A percentile compares a stretch with the other conserved stretches of the same genome.
phyloP scores from a whole-genome alignment of 1,284 basidiomycete species.

The Papiliotrema nemorosa region DNA sequence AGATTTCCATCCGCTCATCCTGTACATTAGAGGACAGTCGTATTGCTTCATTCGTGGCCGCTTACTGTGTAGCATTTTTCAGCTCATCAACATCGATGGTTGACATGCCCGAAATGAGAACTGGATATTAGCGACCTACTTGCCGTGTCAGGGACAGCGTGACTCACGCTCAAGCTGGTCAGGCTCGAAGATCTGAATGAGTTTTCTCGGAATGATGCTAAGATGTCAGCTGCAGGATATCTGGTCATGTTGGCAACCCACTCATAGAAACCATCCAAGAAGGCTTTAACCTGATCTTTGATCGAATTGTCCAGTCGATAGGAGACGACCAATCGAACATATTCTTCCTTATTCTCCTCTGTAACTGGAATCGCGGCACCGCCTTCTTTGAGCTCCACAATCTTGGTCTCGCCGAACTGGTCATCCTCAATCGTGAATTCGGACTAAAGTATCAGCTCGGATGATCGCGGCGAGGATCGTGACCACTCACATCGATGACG shows the following conservation, averaged over 20 bases:
- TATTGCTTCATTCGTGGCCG: neutral
- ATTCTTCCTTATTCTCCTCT: conserved; percentile 94
- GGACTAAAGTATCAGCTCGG: conserved; percentile 26
- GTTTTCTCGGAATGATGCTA: conserved; percentile 47
- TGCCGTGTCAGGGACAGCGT: conserved; percentile 16
- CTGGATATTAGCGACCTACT: conserved; percentile 27
- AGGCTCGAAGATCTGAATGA: conserved; percentile 76
- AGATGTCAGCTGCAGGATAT: conserved; percentile 62
- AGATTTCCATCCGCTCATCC: conserved; percentile 49
- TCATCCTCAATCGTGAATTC: conserved; percentile 52
- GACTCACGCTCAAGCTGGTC: conserved; percentile 79
- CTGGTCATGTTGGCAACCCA: conserved; percentile 60
- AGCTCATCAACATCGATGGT: conserved; percentile 98
- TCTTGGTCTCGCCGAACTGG: conserved; percentile 82
- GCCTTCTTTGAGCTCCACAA: conserved; percentile 78
- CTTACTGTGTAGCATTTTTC: conserved; percentile 65
- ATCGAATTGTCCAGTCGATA: conserved; percentile 93
- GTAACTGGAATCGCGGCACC: conserved; percentile 81
- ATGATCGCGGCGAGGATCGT: neutral
- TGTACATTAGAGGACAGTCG: conserved; percentile 7
- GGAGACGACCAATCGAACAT: conserved; percentile 74
- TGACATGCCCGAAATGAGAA: conserved; percentile 97
- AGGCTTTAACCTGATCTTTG: conserved; percentile 90
- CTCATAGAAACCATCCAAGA: conserved; percentile 92
- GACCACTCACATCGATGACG: conserved; percentile 40